Conservation (phyloP, 2,329 filamentous ascomycete genomes). For the Venturia oleaginea region DNA sequence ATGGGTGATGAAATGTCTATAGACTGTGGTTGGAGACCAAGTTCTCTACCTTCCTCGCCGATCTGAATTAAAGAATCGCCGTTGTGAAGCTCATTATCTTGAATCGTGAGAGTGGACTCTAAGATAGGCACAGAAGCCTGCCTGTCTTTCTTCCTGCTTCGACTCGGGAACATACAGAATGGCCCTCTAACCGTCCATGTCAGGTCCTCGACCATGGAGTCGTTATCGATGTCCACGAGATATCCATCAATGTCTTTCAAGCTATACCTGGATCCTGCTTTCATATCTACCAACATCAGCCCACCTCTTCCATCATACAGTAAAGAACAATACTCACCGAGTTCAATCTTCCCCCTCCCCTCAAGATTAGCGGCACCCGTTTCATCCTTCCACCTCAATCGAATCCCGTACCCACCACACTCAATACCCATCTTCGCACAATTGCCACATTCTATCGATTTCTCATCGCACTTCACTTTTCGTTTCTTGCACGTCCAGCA, state of each 20-base stretch:
- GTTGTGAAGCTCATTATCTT: too few relatives aligned
- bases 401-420: background rate
- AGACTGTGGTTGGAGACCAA: background rate
- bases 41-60: background rate
- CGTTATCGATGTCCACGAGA: background rate
- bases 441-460: background rate
- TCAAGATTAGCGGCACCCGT: background rate
- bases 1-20: background rate
- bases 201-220: background rate
- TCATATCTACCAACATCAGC: background rate
- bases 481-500: constrained; percentile 4
- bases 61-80: background rate
- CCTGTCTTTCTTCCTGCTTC: background rate
- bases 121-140: background rate
- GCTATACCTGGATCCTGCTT: background rate
- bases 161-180: background rate
- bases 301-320: too few relatives aligned
- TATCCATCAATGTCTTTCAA: background rate
- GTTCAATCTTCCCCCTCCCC: background rate
- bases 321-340: background rate
- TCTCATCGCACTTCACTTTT: constrained; percentile 11
- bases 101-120: background rate
- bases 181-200: background rate
- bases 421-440: background rate
- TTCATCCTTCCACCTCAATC: background rate